Evolutionary conservation across 164 flowering plant genomes (phyloP), one percentile per base, ranked within the genome.

Genomic region (Amborella trichopoda): DNA sequence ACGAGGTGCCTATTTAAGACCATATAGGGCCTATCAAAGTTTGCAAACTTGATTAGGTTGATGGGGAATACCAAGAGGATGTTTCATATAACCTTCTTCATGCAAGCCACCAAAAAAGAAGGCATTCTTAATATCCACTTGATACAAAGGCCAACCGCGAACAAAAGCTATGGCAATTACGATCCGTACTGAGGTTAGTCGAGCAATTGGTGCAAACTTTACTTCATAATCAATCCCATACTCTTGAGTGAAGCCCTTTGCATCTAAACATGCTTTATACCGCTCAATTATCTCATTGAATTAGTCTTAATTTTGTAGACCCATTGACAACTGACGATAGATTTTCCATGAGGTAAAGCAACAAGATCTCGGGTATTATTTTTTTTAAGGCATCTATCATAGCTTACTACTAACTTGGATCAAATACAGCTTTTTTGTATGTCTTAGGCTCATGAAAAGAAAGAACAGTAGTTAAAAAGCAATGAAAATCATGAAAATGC

Each of bases 11-110:
- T 46, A 1, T 18, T 46, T 46, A 19, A 28, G 49, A n/a, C 21
- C 49, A 27, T 46, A 28, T 18, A 46, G 14, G 20, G 14, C 23
- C 6, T 0, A 23, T 5, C 8, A 16, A n/a, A 46, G 1, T 3
- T 17, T 21, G 21, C 37, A 46, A 16, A 46, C 49, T 27, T 46
- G 11, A 46, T 18, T 5, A 4, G 49, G 49, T 6, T 0, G 19
- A 46, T 46, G 36, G 30, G 38, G 28, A 44, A 46, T 21, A 17
- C 49, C 14, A 6, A 24, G 49, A 8, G 37, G 37, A 27, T 22
- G 37, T n/a, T 16, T 28, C 25, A 46, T 46, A 28, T 46, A 28
- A 13, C 27, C 37, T n/a, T n/a, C n/a, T n/a, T n/a, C n/a, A n/a
- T n/a, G n/a, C n/a, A n/a, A n/a, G n/a, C n/a, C n/a, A n/a, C n/a